Base-by-base conservation (phyloP, 23 red algal species). In the Cyanidioschyzon merolae region DNA sequence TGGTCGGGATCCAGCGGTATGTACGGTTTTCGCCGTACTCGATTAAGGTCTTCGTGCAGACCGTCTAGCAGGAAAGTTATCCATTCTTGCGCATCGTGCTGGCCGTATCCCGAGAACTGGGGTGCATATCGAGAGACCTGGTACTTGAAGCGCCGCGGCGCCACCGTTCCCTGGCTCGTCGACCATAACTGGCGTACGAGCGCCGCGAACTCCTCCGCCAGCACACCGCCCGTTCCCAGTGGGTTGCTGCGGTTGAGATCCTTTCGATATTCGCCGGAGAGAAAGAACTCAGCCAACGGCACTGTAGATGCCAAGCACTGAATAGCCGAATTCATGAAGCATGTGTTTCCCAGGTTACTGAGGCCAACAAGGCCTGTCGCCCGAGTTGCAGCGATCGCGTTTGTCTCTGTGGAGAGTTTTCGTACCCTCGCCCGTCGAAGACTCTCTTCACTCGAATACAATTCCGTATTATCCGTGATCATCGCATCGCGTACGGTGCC, bases 61-160 rank as follows among this genome's bases (percentile, higher is more conserved):
- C 83, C 83, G 71, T 86, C 83, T 16, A 86, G 21, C 30, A 86
- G 30, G 50, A 86, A 86, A 2, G 83, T 68, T 37, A 86, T 77
- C 34, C 78, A 34, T 24, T 86, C 83, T 29, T 86, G 83, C 1
- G 83, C 57, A 35, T 86, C 83, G 2, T 86, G 83, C 63, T 86
- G 83, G 27, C 36, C 39, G 63, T 86, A 86, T 30, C 83, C 83
- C 0, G 57, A 51, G 26, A 86, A 86, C 39, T 86, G 83, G 0
- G 83, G 83, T 7, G 83, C 83, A n/a, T 40, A 80, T 1, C 58
- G 74, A 24, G 59, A 45, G 34, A 86, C 59, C 39, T 79, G 71
- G 59, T 54, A 77, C 83, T 86, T 86, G 2, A 86, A 80, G 34
- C 54, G 57, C 2, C 83, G 40, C 37, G 83, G 83, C 36, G 83